Evolutionary conservation across 257 asterid genomes (phyloP).

Genomic region (Galeopsis tetrahit): DNA sequence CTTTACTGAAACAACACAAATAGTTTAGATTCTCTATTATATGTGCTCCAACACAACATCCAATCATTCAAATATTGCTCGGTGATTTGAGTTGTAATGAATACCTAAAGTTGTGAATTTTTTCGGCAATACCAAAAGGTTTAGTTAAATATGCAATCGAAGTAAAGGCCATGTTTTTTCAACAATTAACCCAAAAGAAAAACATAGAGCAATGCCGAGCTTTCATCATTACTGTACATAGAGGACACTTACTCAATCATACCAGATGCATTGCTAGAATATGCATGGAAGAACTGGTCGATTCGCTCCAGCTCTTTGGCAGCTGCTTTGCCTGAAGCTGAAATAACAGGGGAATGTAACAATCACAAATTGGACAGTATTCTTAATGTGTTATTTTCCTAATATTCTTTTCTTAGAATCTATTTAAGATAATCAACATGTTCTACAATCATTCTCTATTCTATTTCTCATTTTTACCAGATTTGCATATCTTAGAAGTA

Average conservation of each 20-base stretch:
- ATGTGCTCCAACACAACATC: no score
- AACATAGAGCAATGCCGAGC: neutral
- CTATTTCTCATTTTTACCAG: neutral
- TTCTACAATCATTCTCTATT: neutral
- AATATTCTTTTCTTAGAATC: neutral
- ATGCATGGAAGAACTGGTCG: constrained; percentile 62
- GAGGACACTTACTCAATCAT: constrained; percentile 71
- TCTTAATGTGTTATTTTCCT: neutral
- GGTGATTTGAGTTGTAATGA: no score
- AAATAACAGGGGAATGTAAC: constrained; percentile 18
- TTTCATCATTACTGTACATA: constrained; percentile 16
- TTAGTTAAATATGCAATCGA: no score
- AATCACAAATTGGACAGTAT: neutral
- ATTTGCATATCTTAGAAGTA: neutral
- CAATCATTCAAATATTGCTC: no score
- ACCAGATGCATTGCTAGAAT: constrained; percentile 52
- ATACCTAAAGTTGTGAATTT: no score
- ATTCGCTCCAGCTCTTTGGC: constrained; percentile 61
- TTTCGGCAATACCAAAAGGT: no score
- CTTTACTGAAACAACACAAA: no score
- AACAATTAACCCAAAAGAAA: neutral
- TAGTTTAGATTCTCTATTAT: no score
- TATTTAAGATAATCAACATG: neutral
- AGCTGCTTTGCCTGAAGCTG: constrained; percentile 73
- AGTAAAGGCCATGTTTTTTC: no score